A percentile compares a stretch with the other conserved stretches of the same genome.
Conservation (phyloP, 495 filamentous ascomycete species). For the Xylona heveae region DNA sequence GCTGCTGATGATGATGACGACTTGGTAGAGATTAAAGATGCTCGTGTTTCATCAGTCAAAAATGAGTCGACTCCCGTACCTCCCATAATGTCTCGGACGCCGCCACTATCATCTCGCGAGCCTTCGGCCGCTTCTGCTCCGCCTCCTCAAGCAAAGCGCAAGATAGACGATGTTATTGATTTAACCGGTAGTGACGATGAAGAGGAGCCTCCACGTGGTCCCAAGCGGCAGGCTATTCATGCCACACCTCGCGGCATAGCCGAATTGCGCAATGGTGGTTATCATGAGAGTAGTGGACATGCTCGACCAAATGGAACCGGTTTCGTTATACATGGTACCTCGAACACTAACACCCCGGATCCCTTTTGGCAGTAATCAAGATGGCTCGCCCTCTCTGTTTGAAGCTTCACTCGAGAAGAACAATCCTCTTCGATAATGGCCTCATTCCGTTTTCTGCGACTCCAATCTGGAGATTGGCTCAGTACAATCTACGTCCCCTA, state of each 20-base stretch:
- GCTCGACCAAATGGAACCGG: too few relatives aligned
- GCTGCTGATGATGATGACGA: conserved; percentile 14
- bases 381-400: too few relatives aligned
- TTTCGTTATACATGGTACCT: too few relatives aligned
- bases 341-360: too few relatives aligned
- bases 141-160: conserved; percentile 37
- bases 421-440: too few relatives aligned
- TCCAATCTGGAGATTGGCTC: too few relatives aligned
- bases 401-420: too few relatives aligned
- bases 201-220: conserved; percentile 5
- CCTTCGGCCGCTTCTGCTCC: conserved; percentile 23
- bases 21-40: conserved; percentile 16
- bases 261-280: background rate
- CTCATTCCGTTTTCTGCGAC: too few relatives aligned
- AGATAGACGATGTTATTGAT: conserved; percentile 48
- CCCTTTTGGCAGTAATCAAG: too few relatives aligned
- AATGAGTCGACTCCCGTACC: conserved; percentile 13
- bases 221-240: conserved; percentile 1
- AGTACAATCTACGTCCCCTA: too few relatives aligned
- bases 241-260: background rate
- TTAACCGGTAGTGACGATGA: conserved; percentile 12
- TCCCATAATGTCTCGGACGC: conserved; percentile 14
- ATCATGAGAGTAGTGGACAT: too few relatives aligned
- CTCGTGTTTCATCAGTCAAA: conserved; percentile 23
- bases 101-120: conserved; percentile 32